Conservation (phyloP, 1,284 basidiomycete species). For the Cutaneotrichosporon sp. region DNA sequence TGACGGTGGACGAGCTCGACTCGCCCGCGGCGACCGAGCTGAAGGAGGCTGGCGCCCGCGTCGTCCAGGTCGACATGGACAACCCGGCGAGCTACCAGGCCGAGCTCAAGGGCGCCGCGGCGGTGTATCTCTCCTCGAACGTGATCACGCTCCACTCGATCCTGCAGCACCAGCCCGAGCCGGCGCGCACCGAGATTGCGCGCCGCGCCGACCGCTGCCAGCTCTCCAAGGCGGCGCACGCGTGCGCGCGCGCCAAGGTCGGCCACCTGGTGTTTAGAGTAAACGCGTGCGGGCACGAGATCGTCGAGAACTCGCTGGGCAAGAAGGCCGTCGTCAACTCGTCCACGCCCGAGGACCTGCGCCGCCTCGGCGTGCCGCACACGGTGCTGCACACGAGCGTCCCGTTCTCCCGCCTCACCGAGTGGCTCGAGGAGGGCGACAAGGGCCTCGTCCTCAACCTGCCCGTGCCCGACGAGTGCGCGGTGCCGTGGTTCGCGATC, state of each 20-base stretch:
- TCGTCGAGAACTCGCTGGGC: slow-evolving; percentile 20
- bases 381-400: slow-evolving; percentile 32
- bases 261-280: slow-evolving; percentile 25
- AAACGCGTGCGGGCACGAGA: slow-evolving; percentile 26
- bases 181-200: slow-evolving; percentile 23
- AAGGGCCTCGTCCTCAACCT: slow-evolving; percentile 27
- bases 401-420: slow-evolving; percentile 17
- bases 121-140: slow-evolving; percentile 29
- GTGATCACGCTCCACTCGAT: slow-evolving; percentile 24
- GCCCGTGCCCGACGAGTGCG: slow-evolving; percentile 35
- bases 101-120: slow-evolving; percentile 27
- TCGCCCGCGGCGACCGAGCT: slow-evolving; percentile 11
- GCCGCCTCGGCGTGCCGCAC: slow-evolving; percentile 25
- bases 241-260: slow-evolving; percentile 21
- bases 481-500: slow-evolving; percentile 33
- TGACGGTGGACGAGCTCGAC: slow-evolving; percentile 19
- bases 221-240: slow-evolving; percentile 22
- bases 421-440: slow-evolving; percentile 17
- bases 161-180: slow-evolving; percentile 26
- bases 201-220: slow-evolving; percentile 23
- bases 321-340: slow-evolving; percentile 3
- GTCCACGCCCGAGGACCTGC: slow-evolving; percentile 31
- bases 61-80: slow-evolving; percentile 33
- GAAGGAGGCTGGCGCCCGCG: slow-evolving; percentile 17
- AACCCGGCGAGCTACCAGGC: slow-evolving; percentile 25